These are phyloP conservation scores for Sporothrix dimorphospora DNA, from an alignment of 2,329 filamentous ascomycete species.

Conservation along the genomic window DNA sequence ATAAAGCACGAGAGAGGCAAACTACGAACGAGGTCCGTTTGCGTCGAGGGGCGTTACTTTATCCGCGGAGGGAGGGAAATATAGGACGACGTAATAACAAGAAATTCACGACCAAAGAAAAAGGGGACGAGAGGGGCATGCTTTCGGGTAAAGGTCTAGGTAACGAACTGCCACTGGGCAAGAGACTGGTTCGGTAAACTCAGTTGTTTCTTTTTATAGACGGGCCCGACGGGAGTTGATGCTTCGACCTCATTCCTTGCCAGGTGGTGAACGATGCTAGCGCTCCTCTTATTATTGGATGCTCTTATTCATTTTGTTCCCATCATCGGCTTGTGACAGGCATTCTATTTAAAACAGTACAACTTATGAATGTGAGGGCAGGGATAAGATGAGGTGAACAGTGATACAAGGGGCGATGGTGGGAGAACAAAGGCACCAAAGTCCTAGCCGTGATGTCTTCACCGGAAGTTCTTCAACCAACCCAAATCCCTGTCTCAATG, in stretches of 20 bases:
- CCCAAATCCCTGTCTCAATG: background rate
- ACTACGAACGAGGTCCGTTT: background rate
- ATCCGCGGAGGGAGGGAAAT: background rate
- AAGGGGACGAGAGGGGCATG: background rate
- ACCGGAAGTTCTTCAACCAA: background rate
- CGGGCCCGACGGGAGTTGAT: background rate
- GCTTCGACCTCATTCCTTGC: background rate
- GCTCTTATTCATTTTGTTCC: background rate
- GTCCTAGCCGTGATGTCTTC: background rate
- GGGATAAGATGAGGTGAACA: background rate
- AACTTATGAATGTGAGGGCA: background rate
- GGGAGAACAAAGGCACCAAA: background rate
- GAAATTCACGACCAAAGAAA: background rate
- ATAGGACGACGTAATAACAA: background rate
- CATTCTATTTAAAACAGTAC: background rate
- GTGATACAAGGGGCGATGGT: background rate
- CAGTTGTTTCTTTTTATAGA: slow-evolving; percentile 4
- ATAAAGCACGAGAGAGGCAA: background rate
- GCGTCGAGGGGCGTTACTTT: background rate
- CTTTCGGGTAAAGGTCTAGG: background rate
- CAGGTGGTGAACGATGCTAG: background rate
- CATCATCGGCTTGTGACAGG: background rate
- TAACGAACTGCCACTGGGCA: background rate
- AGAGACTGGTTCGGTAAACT: background rate
- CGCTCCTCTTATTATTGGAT: background rate